phyloP scores from a whole-genome alignment of 164 flowering plant species.

The Macadamia tetraphylla region DNA sequence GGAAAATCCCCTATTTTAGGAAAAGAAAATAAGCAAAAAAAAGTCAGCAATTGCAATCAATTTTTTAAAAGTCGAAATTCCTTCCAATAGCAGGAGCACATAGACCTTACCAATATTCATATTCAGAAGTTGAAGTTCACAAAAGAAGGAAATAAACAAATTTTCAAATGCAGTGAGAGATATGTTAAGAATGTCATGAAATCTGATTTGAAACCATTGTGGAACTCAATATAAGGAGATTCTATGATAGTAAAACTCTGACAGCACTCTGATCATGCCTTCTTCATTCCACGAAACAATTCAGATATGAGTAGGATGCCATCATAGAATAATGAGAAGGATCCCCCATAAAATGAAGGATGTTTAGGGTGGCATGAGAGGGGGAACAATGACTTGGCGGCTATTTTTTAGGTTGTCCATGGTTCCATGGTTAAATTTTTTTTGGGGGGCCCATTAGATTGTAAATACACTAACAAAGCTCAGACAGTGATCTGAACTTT shows the following conservation, averaged over 20 bases:
- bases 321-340: no score
- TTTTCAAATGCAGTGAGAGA: neutral
- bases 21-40: neutral
- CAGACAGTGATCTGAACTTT: no score
- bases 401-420: no score
- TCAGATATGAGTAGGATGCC: neutral
- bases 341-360: no score
- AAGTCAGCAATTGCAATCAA: neutral
- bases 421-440: no score
- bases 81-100: neutral
- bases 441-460: no score
- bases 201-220: neutral
- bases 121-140: neutral
- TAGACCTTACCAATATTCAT: neutral
- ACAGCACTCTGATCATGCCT: no score
- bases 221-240: neutral
- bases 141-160: neutral
- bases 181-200: no score
- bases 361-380: no score
- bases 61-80: neutral
- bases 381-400: no score
- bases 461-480: no score
- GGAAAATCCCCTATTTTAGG: slow-evolving; percentile 40
- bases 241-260: no score
- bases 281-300: neutral